Base-by-base conservation (phyloP, 805 yeast genomes). In the Schwanniomyces pseudopolymorphus region DNA sequence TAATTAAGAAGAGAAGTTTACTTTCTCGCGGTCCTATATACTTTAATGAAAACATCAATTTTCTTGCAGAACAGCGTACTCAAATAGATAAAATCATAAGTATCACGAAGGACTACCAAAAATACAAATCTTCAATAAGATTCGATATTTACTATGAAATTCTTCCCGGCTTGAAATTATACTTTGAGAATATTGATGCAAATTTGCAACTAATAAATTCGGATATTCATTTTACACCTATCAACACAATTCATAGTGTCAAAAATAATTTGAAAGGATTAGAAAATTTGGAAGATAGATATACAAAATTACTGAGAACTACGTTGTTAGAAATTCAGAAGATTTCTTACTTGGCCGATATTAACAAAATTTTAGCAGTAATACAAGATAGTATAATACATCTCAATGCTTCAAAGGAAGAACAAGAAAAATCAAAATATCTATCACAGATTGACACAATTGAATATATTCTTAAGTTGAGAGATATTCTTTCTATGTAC, bases 151-250 rank as follows among this genome's bases (percentile, higher is more conserved):
- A 42, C 14, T 45, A 49, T 36, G 37, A 45, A 9, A 52, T 46
- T 44, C 52, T 46, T 21, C 59, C 56, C 4, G 51, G 49, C 17
- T 31, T 61, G 20, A 41, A 45, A 19, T 46, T 49, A 9, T 35
- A 48, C 31, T 36, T 40, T 9, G 43, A 33, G 17, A 25, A n/a
- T 13, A 48, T 61, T 10, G 46, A 48, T n/a, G 38, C 43, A 14
- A 54, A 50, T 21, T 50, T 61, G 41, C 33, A 48, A 6, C 42
- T 50, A 10, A 49, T 61, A 5, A 49, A 49, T 14, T 25, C 53
- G 14, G 22, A 39, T 6, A 50, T 52, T 26, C 28, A 26, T 6
- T 26, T 6, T 26, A 26, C 3, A 10, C n/a, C 28, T 11, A 7
- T 9, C 10, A 10, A 6, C 40, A 19, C 22, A n/a, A 48, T 47